A percentile compares a stretch with the other conserved stretches of the same genome.
Conservation (phyloP, 345 rosid species). For the Euphorbia tirucalli region DNA sequence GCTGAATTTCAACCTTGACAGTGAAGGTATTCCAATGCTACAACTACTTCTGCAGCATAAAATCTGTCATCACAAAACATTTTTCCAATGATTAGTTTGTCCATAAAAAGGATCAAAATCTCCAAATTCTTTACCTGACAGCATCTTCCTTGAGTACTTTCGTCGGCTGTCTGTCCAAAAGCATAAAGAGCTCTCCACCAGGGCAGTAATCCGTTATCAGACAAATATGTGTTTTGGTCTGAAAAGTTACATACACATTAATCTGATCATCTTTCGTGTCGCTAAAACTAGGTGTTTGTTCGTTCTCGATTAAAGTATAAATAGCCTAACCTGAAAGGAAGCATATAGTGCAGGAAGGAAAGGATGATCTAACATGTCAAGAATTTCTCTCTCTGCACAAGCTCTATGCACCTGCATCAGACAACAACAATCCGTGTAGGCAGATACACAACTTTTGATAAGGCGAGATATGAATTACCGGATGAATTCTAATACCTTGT, state of each 20-base stretch:
- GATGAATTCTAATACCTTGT: constrained; percentile 52
- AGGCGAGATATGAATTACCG: not conserved
- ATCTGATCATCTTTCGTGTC: no score
- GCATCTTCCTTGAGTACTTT: constrained; percentile 95
- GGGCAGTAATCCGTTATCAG: constrained; percentile 90
- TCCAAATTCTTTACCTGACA: constrained; percentile 45
- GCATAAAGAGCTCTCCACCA: constrained; percentile 94
- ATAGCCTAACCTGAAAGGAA: constrained; percentile 73
- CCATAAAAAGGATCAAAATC: constrained; percentile 6
- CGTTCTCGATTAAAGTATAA: no score
- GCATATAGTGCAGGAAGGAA: constrained; percentile 97
- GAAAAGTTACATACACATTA: no score
- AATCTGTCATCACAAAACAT: constrained; percentile 67
- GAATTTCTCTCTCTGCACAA: constrained; percentile 92
- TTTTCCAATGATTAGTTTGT: no score
- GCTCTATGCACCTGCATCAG: constrained; percentile 86
- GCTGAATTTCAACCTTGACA: constrained; percentile 63
- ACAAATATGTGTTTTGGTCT: constrained; percentile 95
- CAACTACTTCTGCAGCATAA: constrained; percentile 81
- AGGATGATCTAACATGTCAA: constrained; percentile 94
- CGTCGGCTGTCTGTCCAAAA: constrained; percentile 74
- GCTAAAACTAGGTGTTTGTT: no score
- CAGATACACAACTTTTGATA: not conserved
- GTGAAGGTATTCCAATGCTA: constrained; percentile 95
- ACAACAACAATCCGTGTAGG: constrained; percentile 1